phyloP scores from a whole-genome alignment of 2,329 filamentous ascomycete species.

The Talaromyces marneffei region DNA sequence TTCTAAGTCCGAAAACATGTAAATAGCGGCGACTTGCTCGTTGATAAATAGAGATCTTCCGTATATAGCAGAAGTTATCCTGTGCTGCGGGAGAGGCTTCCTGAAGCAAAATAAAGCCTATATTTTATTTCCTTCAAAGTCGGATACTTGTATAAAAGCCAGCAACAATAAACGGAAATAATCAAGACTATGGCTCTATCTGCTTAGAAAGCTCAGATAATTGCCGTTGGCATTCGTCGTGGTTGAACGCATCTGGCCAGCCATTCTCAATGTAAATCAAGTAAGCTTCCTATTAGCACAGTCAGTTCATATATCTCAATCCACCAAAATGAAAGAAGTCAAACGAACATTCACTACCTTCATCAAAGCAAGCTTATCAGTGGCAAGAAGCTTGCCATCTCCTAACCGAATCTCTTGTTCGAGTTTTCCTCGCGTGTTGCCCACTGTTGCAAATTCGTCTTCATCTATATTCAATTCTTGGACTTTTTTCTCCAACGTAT shows the following conservation, averaged over 20 bases:
- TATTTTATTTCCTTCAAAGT: background rate
- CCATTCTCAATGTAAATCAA: constrained; percentile 2
- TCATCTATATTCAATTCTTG: background rate
- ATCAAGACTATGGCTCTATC: background rate
- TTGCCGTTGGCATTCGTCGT: constrained; percentile 3
- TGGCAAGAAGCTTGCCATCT: background rate
- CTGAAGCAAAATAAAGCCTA: background rate
- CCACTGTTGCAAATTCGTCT: background rate
- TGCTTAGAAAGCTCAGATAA: background rate
- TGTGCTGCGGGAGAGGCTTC: background rate
- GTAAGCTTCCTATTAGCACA: background rate
- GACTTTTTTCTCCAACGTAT: background rate
- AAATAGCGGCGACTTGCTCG: background rate
- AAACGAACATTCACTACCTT: background rate
- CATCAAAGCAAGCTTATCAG: background rate
- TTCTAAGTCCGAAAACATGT: background rate
- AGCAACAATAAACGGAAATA: background rate
- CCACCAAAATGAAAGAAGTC: background rate
- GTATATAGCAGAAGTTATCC: background rate
- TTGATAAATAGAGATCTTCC: background rate
- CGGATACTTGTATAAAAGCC: background rate
- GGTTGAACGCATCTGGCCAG: constrained; percentile 5
- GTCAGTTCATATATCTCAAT: background rate
- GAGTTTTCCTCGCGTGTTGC: background rate
- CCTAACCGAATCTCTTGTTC: background rate